Conservation (phyloP, 106 monocot genomes). For the Narthecium ossifragum region DNA sequence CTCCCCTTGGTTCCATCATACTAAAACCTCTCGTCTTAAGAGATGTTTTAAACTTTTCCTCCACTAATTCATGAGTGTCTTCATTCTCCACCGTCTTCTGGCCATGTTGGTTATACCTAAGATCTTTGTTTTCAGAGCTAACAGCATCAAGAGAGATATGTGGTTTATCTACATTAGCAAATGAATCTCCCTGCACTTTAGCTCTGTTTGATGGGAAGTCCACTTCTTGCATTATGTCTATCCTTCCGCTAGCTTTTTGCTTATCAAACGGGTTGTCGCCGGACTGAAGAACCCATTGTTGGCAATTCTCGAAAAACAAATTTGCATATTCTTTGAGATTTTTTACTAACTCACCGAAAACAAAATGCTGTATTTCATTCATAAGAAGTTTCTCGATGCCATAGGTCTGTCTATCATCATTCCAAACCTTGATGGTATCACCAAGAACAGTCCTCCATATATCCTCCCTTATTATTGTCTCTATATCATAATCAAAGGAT, state of each 20-base stretch:
- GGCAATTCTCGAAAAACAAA: not conserved
- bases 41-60: too few species aligned
- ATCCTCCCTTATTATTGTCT: constrained; percentile 23
- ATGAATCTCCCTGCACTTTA: not conserved
- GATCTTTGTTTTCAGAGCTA: constrained; percentile 8
- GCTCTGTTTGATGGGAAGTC: not conserved
- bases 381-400: constrained; percentile 9
- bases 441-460: constrained; percentile 14
- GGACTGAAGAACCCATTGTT: not conserved
- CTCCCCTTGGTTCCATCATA: constrained; percentile 6
- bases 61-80: not conserved
- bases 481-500: constrained; percentile 14
- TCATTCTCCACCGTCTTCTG: not conserved
- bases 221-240: not conserved
- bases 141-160: constrained; percentile 1
- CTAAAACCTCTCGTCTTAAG: too few species aligned
- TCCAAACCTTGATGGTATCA: constrained; percentile 27
- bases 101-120: constrained; percentile 5
- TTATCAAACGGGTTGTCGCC: not conserved
- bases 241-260: not conserved
- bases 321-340: constrained; percentile 6
- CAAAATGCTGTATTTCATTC: constrained; percentile 16
- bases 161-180: not conserved
- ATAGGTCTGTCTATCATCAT: constrained; percentile 3
- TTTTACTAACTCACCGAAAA: constrained; percentile 26